Evolutionary conservation across 148 eudicot genomes (phyloP), one percentile per base, ranked within the genome.

Genomic region (Chenopodium album): DNA sequence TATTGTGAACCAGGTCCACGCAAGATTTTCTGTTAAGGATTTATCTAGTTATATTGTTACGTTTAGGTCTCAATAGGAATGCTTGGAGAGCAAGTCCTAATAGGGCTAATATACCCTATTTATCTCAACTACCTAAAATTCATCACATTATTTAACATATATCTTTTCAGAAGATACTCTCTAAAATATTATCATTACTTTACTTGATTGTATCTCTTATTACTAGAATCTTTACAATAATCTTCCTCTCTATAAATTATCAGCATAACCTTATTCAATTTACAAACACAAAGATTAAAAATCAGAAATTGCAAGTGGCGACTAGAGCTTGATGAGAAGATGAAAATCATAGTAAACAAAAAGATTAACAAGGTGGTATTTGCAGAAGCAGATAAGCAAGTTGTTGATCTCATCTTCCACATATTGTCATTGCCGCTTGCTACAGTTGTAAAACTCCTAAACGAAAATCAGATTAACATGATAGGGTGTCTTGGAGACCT

Each of bases 371-470:
- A 68, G 31, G 87, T 87, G 9, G 41, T 87, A 28, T 87, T 84
- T 10, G 89, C 87, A 1, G 89, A 84, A 76, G 85, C 88, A 16
- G 76, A 81, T 0, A 86, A 86, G 13, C 86, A 81, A 44, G 82
- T 87, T 29, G 87, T 87, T 0, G 87, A 87, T 47, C 85, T 87
- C 31, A 81, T 87, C 3, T 87, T 87, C 78, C 50, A 81, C 63
- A 66, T 87, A 11, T 34, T 87, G 46, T 64, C 83, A 0, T 32
- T 87, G n/a, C 85, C 87, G 0, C 76, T 82, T 29, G 89, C 76
- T 7, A 79, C 83, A 6, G 74, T 87, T 17, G 80, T 82, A 4
- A 44, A 79, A 14, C 85, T 87, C 52, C 77, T 82, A 7, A 54
- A 28, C 0, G 48, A 78, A 71, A n/a, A 47, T 54, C 16, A 54